phyloP scores from a whole-genome alignment of 306 rosid species.

The Ochetophila trinervis region DNA sequence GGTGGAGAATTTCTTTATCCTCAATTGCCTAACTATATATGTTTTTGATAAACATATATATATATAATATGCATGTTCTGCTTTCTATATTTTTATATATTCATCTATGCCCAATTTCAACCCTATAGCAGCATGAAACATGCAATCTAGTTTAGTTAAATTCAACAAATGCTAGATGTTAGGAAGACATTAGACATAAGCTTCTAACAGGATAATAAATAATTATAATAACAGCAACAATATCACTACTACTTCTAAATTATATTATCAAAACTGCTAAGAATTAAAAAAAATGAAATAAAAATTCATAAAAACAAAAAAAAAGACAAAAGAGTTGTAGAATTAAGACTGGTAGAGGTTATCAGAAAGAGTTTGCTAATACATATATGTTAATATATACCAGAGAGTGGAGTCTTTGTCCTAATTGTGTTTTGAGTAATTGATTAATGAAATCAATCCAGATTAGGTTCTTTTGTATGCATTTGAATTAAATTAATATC shows the following conservation, averaged over 20 bases:
- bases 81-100: constrained; percentile 16
- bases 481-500: background rate
- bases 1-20: constrained; percentile 7
- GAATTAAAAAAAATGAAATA: no score
- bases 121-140: constrained; percentile 11
- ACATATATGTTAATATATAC: background rate
- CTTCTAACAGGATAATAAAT: constrained; percentile 39
- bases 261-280: no score
- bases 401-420: background rate
- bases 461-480: constrained; percentile 3
- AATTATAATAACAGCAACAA: no score
- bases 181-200: constrained; percentile 32
- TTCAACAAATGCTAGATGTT: constrained; percentile 43
- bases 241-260: background rate
- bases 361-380: no score
- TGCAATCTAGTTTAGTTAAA: constrained; percentile 20
- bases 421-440: background rate
- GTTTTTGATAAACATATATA: constrained; percentile 3
- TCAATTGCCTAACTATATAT: constrained; percentile 14
- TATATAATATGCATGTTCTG: background rate
- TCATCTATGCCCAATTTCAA: constrained; percentile 11
- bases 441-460: background rate
- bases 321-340: no score
- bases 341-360: background rate
- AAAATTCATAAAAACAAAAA: no score